Evolutionary conservation across 2,329 filamentous ascomycete species (phyloP).

Genomic region (Fusarium sambucinum): DNA sequence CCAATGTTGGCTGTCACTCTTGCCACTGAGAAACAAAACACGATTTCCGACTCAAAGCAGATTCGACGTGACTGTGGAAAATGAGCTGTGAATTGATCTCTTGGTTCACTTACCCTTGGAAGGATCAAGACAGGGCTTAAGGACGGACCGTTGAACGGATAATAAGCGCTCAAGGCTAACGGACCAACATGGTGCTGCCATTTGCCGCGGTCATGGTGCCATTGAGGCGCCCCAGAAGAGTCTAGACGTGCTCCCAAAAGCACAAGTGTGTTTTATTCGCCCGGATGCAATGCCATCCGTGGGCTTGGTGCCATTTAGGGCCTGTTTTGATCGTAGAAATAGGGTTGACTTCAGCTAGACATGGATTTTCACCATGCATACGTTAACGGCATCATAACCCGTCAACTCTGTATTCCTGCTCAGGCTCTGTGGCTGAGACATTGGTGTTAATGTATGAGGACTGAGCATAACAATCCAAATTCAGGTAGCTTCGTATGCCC

Average conservation of each 20-base stretch:
- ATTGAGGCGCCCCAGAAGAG: slow-evolving; percentile 40
- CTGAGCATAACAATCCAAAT: background rate
- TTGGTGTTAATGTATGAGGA: background rate
- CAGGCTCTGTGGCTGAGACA: background rate
- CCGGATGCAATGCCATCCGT: slow-evolving; percentile 26
- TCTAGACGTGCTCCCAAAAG: slow-evolving; percentile 30
- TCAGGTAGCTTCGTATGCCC: background rate
- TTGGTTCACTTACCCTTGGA: background rate
- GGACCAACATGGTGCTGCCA: slow-evolving; percentile 34
- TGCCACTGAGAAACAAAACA: background rate
- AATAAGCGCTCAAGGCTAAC: slow-evolving; percentile 17
- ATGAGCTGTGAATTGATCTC: background rate
- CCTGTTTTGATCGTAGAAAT: background rate
- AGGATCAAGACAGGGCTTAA: background rate
- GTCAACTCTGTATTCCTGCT: background rate
- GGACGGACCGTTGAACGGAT: background rate
- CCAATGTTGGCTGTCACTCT: background rate
- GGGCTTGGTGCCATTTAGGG: slow-evolving; percentile 1
- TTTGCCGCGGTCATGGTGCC: slow-evolving; percentile 34
- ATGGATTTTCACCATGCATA: slow-evolving; percentile 8
- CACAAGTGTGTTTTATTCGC: slow-evolving; percentile 9
- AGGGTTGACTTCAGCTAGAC: slow-evolving; percentile 23
- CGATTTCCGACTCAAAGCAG: background rate
- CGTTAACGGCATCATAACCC: background rate
- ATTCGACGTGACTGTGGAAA: background rate